Evolutionary conservation across 176 grass and related monocot genomes (phyloP), one percentile per base, ranked within the genome.

Genomic region (Bromus sterilis): DNA sequence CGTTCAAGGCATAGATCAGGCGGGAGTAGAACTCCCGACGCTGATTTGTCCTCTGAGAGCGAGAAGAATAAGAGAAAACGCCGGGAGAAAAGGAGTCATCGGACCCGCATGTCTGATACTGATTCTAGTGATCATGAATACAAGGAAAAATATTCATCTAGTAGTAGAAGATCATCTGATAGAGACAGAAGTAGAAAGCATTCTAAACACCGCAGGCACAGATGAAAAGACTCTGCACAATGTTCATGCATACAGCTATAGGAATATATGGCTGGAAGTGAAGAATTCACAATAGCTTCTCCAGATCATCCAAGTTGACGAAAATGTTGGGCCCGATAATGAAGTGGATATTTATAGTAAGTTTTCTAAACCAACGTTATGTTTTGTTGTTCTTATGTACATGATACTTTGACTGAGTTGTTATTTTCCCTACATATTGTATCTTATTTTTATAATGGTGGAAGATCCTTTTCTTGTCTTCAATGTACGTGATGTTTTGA

Each of bases 71-170:
- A 91, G 43, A 89, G 65, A 73, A 89, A 49, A 77, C 82, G 9
- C 40, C 76, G 28, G 56, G 71, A 76, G 71, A 90, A 77, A 80
- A 91, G 72, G 79, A 80, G 82, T 93, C 77, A 21, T 26, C 76
- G 20, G 69, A 86, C 66, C 25, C 61, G 57, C 53, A 89, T 33
- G 3, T 36, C 66, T 62, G 79, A 93, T 43, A 67, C 58, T 74
- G 82, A 90, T 81, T 95, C 86, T 82, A 93, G 90, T 66, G 86
- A 89, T 84, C 80, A 73, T 80, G 72, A 60, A 76, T 60, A 85
- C 32, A 73, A 25, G 40, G 80, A 76, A 79, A 88, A 31, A 80
- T 78, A 85, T 66, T 84, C 53, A 72, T 94, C 88, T 30, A 86
- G 79, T 57, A 68, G 76, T 55, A 84, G 85, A 70, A 89, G 67